Conservation (phyloP, 2,329 filamentous ascomycete species). For the Waltergamsia citrina region DNA sequence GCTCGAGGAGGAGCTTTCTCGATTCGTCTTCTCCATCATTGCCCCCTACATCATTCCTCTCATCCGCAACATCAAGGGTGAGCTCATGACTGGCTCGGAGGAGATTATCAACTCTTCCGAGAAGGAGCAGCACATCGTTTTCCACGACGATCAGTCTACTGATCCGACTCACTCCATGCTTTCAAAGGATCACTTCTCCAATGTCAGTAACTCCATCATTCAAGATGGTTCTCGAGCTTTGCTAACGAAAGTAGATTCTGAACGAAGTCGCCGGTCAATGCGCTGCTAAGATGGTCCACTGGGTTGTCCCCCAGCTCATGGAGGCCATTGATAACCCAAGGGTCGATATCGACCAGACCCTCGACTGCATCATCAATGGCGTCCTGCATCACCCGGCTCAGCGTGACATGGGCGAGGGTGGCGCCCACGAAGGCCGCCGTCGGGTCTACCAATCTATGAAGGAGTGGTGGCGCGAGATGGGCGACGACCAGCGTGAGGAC, state of each 20-base stretch:
- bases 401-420: slow-evolving; percentile 59
- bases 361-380: slow-evolving; percentile 70
- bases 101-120: slow-evolving; percentile 82
- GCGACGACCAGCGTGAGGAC: slow-evolving; percentile 50
- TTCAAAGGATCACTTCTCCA: slow-evolving; percentile 91
- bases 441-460: slow-evolving; percentile 74
- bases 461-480: slow-evolving; percentile 71
- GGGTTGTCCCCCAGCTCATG: slow-evolving; percentile 86
- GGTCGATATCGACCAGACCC: slow-evolving; percentile 57
- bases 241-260: slow-evolving; percentile 40
- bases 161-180: slow-evolving; percentile 95
- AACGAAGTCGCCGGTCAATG: slow-evolving; percentile 83
- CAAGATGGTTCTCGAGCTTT: neutral
- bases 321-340: slow-evolving; percentile 74
- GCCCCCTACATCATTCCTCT: slow-evolving; percentile 83
- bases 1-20: slow-evolving; percentile 74
- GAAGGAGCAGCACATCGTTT: slow-evolving; percentile 79
- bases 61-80: slow-evolving; percentile 76
- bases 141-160: slow-evolving; percentile 63
- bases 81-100: slow-evolving; percentile 75
- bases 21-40: slow-evolving; percentile 87
- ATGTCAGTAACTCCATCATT: slow-evolving; percentile 34
- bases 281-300: slow-evolving; percentile 68
- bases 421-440: slow-evolving; percentile 59
- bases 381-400: slow-evolving; percentile 86